Percentiles rank a stretch among this genome's conserved stretches.
These are phyloP conservation scores for Pterocarpus macrocarpus DNA, from an alignment of 306 rosid species.

Conservation along the genomic window DNA sequence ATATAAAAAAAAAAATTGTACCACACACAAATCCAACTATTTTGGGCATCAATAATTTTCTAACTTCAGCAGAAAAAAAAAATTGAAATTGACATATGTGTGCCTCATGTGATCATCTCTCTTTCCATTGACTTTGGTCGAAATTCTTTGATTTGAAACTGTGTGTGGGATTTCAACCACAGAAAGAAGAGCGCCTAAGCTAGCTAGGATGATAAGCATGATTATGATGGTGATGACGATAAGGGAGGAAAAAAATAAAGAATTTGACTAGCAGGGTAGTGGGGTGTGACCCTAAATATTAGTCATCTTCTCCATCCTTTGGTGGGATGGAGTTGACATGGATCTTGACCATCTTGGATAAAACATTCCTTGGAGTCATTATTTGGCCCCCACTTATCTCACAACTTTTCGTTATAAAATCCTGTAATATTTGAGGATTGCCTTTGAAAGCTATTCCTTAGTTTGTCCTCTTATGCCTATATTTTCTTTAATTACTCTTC, in stretches of 20 bases:
- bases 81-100: constrained; percentile 39
- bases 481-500: background rate
- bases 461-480: constrained; percentile 55
- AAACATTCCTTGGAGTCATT: constrained; percentile 69
- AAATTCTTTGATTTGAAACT: constrained; percentile 51
- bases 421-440: constrained; percentile 56
- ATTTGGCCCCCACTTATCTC: constrained; percentile 51
- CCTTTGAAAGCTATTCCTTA: constrained; percentile 53
- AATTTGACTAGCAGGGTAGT: constrained; percentile 53
- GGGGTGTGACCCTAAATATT: constrained; percentile 46
- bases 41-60: too few relatives aligned
- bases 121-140: constrained; percentile 71
- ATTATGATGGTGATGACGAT: constrained; percentile 32
- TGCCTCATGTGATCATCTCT: constrained; percentile 56
- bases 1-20: too few relatives aligned
- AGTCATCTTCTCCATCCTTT: constrained; percentile 38
- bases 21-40: too few relatives aligned
- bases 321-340: constrained; percentile 89
- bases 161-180: constrained; percentile 58
- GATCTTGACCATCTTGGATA: constrained; percentile 75
- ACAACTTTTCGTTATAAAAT: constrained; percentile 46
- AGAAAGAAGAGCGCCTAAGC: constrained; percentile 10
- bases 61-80: too few relatives aligned
- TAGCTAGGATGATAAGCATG: constrained; percentile 56
- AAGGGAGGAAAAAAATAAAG: constrained; percentile 7